Conservation (phyloP, 768 basidiomycete genomes). For the Pluteus cervinus region DNA sequence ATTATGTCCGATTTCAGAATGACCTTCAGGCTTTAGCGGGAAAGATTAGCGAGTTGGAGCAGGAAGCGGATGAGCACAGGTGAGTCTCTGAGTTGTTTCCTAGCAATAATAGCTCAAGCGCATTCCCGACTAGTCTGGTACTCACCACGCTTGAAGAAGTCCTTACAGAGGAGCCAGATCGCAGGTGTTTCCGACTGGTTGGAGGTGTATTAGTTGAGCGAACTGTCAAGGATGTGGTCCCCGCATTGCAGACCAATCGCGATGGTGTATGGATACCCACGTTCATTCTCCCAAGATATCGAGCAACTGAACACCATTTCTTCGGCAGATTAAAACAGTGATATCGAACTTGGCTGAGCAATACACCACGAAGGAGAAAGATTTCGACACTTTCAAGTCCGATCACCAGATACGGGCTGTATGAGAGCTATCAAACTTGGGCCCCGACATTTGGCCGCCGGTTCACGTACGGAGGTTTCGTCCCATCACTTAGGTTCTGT, state of each 20-base stretch:
- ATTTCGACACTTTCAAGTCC: constrained; percentile 73
- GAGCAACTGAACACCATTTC: constrained; percentile 10
- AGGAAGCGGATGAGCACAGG: constrained; percentile 94
- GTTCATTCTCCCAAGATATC: too few species aligned
- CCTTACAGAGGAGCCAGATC: constrained; percentile 74
- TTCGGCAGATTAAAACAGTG: constrained; percentile 77
- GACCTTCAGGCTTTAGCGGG: constrained; percentile 88
- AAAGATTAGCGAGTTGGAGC: constrained; percentile 95
- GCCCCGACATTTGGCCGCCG: too few species aligned
- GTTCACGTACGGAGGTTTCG: too few species aligned
- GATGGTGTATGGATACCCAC: constrained; percentile 64
- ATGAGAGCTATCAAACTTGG: neutral
- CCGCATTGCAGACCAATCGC: constrained; percentile 82
- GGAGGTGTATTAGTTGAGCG: constrained; percentile 95
- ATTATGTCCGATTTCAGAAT: constrained; percentile 74
- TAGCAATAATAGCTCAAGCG: neutral
- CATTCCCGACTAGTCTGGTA: constrained; percentile 59
- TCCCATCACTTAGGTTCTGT: too few species aligned
- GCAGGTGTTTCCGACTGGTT: constrained; percentile 95
- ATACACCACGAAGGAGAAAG: constrained; percentile 84
- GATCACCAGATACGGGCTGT: constrained; percentile 73
- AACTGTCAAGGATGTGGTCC: constrained; percentile 92
- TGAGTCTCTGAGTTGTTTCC: constrained; percentile 28
- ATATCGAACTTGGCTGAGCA: constrained; percentile 73
- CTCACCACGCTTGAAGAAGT: constrained; percentile 82